Percentiles rank a stretch among this genome's conserved stretches.
phyloP scores from a whole-genome alignment of 2,329 filamentous ascomycete species.

The Mariannaea elegans region DNA sequence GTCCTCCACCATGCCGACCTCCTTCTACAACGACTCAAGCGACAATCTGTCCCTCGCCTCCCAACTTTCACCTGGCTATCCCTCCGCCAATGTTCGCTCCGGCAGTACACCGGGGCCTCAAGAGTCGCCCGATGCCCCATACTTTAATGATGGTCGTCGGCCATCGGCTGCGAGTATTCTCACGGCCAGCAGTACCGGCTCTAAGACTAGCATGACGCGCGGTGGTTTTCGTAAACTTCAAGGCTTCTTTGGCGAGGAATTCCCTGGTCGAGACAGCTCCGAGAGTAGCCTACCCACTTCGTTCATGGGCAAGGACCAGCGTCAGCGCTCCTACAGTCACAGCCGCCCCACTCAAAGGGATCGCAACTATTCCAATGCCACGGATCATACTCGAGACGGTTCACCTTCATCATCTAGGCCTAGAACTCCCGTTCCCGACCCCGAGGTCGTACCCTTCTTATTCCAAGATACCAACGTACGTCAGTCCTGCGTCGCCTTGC shows the following conservation, averaged over 20 bases:
- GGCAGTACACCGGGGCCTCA: conserved; percentile 55
- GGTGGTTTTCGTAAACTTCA: conserved; percentile 84
- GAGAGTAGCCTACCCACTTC: conserved; percentile 71
- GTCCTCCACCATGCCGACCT: conserved; percentile 57
- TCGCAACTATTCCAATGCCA: conserved; percentile 82
- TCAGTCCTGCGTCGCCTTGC: conserved; percentile 42
- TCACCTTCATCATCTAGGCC: conserved; percentile 82
- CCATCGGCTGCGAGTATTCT: conserved; percentile 86
- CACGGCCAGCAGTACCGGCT: conserved; percentile 85
- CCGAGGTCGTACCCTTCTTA: conserved; percentile 96
- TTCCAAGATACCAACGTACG: conserved; percentile 83
- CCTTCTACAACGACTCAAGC: conserved; percentile 79
- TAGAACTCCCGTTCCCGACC: conserved; percentile 85
- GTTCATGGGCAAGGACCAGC: conserved; percentile 63
- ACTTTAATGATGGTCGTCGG: conserved; percentile 76
- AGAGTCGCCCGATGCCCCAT: conserved; percentile 69
- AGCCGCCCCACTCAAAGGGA: conserved; percentile 68
- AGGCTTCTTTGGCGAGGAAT: conserved; percentile 93
- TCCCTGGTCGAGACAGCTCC: conserved; percentile 76
- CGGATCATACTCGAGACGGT: conserved; percentile 75
- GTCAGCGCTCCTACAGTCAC: conserved; percentile 70
- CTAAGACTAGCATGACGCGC: conserved; percentile 75
- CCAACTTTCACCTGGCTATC: conserved; percentile 76
- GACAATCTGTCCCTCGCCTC: conserved; percentile 70
- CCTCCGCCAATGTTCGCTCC: conserved; percentile 52